Conservation (phyloP, 2,329 filamentous ascomycete species). For the Sporothrix brunneoviolacea region DNA sequence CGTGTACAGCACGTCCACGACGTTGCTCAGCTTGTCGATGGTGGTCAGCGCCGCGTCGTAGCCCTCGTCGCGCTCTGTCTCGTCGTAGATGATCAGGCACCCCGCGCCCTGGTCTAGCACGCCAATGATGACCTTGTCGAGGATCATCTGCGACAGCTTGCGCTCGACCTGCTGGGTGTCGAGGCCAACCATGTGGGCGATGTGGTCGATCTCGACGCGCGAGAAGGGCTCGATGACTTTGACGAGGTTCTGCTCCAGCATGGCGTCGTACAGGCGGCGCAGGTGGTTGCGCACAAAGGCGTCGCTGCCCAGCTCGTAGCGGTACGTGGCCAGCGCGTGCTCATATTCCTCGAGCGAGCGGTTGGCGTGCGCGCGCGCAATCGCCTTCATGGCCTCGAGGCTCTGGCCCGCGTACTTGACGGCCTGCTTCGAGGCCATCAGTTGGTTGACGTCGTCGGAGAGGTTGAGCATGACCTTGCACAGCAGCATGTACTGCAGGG, state of each 20-base stretch:
- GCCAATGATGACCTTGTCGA: slow-evolving; percentile 97
- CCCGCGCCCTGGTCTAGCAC: slow-evolving; percentile 96
- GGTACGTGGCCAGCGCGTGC: slow-evolving; percentile 79
- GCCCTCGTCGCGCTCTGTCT: slow-evolving; percentile 84
- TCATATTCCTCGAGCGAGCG: slow-evolving; percentile 97
- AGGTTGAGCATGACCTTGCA: slow-evolving; percentile 99
- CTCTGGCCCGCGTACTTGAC: slow-evolving; percentile 93
- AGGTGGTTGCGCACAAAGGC: slow-evolving; percentile 96
- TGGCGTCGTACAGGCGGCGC: slow-evolving; percentile 90
- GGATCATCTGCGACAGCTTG: slow-evolving; percentile 98
- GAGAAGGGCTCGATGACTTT: slow-evolving; percentile 99
- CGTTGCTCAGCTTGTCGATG: slow-evolving; percentile 93
- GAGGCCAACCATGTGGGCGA: slow-evolving; percentile 94
- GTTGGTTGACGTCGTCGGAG: slow-evolving; percentile 87
- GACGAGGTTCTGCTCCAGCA: slow-evolving; percentile 98
- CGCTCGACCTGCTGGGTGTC: slow-evolving; percentile 96
- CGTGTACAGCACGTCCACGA: slow-evolving; percentile 95
- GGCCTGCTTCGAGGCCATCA: slow-evolving; percentile 94
- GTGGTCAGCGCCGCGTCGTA: slow-evolving; percentile 93
- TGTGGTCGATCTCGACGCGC: slow-evolving; percentile 91
- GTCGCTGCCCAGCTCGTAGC: slow-evolving; percentile 89
- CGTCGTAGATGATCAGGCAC: slow-evolving; percentile 94
- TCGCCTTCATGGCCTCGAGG: slow-evolving; percentile 98
- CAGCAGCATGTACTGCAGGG: slow-evolving; percentile 97
- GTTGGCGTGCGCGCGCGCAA: slow-evolving; percentile 90